Evolutionary conservation across 768 basidiomycete genomes (phyloP), one percentile per base, ranked within the genome.

Genomic region (Lactarius akahatsu): DNA sequence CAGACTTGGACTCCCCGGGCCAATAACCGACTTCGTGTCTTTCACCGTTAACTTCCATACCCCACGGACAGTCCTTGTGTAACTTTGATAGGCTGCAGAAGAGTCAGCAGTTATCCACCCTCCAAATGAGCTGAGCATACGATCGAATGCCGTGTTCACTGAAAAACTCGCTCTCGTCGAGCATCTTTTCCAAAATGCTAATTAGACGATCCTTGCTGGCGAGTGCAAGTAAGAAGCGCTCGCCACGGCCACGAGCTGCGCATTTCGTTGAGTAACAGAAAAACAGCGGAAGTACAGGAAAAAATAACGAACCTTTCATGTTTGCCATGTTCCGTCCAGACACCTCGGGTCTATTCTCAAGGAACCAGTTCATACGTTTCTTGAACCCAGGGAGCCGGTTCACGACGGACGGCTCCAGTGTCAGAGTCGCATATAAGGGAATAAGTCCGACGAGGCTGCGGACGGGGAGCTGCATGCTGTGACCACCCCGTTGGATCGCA

Each of bases 351-450:
- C 96, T 80, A 77, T 98, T 91, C 72, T 97, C 87, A 61, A 98
- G 86, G 80, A 98, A 99, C 97, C 97, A 98, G 67, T 99, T 94
- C 86, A 99, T 86, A 45, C 97, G 86, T 79, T 98, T 98, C 81
- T 94, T 98, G 84, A 99, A 99, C 1, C 97, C 95, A 9, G 96
- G 95, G 80, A 98, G 92, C 34, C 91, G 86, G 73, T 94, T 93
- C 71, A 99, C 83, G 32, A 89, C 86, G 7, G 87, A 79, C 2
- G 97, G 96, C 74, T 98, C 97, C 43, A 99, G 82, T 2, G 96
- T 95, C 28, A 98, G 81, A 0, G 96, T 98, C 9, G 90, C 97
- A 75, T 96, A 98, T 23, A 98, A 83, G 1, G 97, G 97, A 67
- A 99, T 98, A 65, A 99, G 84, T n/a, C 97, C 96, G 66, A 99